A percentile compares a stretch with the other conserved stretches of the same genome.
These are phyloP conservation scores for Zymoseptoria tritici DNA, from an alignment of 2,329 filamentous ascomycete genomes.

Conservation along the genomic window DNA sequence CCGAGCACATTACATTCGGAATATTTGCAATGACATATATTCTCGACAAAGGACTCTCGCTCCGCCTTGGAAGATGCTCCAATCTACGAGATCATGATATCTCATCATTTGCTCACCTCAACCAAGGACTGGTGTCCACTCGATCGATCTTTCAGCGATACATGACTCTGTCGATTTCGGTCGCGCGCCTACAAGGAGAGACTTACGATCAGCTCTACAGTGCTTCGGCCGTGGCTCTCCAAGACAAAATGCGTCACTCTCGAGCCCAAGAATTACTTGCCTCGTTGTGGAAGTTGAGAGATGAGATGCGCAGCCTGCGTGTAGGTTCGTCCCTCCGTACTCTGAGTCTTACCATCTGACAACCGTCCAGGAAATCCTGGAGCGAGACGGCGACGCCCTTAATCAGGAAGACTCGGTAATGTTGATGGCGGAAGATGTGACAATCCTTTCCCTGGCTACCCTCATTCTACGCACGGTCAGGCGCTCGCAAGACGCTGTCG, in stretches of 20 bases:
- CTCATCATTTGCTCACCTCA: neutral
- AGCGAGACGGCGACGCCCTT: neutral
- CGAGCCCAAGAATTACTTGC: neutral
- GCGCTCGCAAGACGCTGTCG: neutral
- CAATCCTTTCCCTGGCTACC: neutral
- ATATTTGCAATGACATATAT: neutral
- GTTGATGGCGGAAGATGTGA: neutral
- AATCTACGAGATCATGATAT: neutral
- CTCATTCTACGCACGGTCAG: neutral
- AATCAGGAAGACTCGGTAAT: neutral
- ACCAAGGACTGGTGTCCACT: neutral
- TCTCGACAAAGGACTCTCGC: neutral
- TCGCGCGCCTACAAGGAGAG: neutral
- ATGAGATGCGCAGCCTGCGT: neutral
- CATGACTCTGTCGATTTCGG: neutral
- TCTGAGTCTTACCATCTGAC: neutral
- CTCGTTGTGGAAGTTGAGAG: neutral
- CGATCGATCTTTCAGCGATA: neutral
- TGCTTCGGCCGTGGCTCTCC: neutral
- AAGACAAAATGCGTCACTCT: neutral
- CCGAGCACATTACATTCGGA: neutral
- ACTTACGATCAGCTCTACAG: neutral
- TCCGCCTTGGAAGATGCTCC: neutral
- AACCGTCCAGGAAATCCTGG: neutral
- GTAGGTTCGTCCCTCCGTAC: neutral